Evolutionary conservation across 257 asterid species (phyloP), one percentile per base, ranked within the genome.

Genomic region (Jacaranda mimosifolia): DNA sequence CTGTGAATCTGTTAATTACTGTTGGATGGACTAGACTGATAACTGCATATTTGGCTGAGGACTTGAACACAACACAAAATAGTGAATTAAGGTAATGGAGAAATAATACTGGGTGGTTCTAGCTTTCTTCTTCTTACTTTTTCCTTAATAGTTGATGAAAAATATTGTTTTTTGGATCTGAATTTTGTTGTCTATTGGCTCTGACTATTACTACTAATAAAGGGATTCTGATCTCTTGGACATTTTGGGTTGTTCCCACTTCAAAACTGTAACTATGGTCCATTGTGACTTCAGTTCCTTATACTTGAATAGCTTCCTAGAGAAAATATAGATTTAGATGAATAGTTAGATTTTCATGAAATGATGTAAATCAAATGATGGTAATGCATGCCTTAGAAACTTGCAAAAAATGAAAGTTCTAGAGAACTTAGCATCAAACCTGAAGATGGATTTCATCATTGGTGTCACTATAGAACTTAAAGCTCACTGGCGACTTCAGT

Each of bases 31-130:
- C 11, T 11, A 46, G 60, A 19, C 6, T 60, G 38, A 26, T 32
- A 19, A 48, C 79, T 63, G 14, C 8, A 62, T 49, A 38, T 32
- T 48, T 48, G 63, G 51, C 48, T 17, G 48, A 45, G 60, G 60
- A 21, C 43, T 60, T 26, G 40, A 59, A 63, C 14, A 17, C 63
- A 69, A 63, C 3, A 18, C 57, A 51, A n/a, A n/a, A 56, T 18
- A 18, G 35, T 56, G 62, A 56, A 18, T 18, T 53, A n/a, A 53
- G 3, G 63, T 57, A 21, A 57, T 72, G 15, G 42, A 53, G 4
- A 48, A n/a, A 18, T n/a, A 56, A 56, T 56, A 7, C 10, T 11
- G 6, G 68, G 38, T 53, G 58, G 46, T 6, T 56, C 19, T 42
- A 42, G 21, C 39, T 21, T 12, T 36, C 32, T 13, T 51, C 21